phyloP scores from a whole-genome alignment of 345 rosid genomes.

The Syzygium aqueum region DNA sequence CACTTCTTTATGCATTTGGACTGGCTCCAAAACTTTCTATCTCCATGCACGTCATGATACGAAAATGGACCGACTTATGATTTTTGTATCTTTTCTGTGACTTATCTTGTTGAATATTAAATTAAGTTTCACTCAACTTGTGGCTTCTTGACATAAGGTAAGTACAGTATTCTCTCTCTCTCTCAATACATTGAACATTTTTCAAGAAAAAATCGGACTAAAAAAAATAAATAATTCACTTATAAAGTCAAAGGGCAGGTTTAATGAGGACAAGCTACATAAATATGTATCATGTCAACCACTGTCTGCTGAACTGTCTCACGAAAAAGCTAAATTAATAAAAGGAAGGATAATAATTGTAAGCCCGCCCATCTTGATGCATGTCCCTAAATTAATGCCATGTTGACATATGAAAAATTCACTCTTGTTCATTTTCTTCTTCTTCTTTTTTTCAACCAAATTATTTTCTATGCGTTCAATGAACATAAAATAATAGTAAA shows the following conservation, averaged over 20 bases:
- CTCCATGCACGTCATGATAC: not conserved
- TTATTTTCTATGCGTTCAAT: not conserved
- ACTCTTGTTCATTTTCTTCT: not conserved
- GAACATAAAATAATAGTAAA: not conserved
- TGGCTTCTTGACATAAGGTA: not conserved
- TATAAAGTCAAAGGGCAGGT: not conserved
- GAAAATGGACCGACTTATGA: not conserved
- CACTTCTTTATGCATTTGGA: not conserved
- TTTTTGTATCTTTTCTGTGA: not conserved
- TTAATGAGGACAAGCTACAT: not conserved
- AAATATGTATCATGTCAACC: not conserved
- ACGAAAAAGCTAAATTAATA: not conserved
- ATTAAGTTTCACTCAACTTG: not conserved
- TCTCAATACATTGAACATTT: not conserved
- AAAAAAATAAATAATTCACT: not conserved
- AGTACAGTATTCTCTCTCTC: not conserved
- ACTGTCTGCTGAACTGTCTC: not conserved
- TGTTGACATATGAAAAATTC: not conserved
- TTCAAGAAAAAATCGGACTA: not conserved
- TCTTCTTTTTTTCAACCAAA: not conserved
- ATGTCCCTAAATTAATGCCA: not conserved
- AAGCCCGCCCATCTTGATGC: not conserved
- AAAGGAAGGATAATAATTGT: not conserved
- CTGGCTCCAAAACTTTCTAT: not conserved
- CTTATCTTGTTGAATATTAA: not conserved